These are phyloP conservation scores for Adansonia digitata DNA, from an alignment of 345 rosid species.

Conservation along the genomic window DNA sequence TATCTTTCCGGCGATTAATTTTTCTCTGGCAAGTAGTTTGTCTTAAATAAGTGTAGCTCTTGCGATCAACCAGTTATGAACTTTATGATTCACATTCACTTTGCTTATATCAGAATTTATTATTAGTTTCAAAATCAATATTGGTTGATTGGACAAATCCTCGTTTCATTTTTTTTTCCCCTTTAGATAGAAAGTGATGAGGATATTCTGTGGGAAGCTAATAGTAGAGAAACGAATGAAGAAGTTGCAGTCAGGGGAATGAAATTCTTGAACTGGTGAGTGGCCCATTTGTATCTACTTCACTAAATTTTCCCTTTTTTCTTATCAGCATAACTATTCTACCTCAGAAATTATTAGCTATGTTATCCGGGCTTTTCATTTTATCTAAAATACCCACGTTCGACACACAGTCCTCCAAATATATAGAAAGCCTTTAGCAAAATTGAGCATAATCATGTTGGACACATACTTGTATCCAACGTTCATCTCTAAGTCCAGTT, in stretches of 20 bases:
- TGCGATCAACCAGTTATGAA: not conserved
- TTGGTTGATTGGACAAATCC: not conserved
- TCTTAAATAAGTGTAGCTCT: not conserved
- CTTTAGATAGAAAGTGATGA: slow-evolving; percentile 53
- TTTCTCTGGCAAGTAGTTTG: slow-evolving; percentile 56
- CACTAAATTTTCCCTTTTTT: not conserved
- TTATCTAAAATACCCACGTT: not conserved
- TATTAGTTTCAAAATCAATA: not conserved
- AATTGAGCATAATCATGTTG: not conserved
- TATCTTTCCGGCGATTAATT: slow-evolving; percentile 69
- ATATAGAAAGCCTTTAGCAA: not conserved
- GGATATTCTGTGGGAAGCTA: slow-evolving; percentile 48
- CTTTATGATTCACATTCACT: not conserved
- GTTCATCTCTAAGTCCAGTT: too few species aligned
- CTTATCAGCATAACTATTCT: not conserved
- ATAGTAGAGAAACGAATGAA: slow-evolving; percentile 59
- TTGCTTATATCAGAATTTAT: not conserved
- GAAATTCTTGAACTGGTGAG: slow-evolving; percentile 62
- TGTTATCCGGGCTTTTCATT: not conserved
- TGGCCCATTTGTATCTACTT: not conserved
- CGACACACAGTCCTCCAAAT: not conserved
- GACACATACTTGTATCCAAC: too few species aligned
- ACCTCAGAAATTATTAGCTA: not conserved
- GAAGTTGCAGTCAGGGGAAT: slow-evolving; percentile 66
- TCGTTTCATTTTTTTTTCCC: not conserved